phyloP scores from a whole-genome alignment of 768 basidiomycete genomes.

The Calvatia gigantea region DNA sequence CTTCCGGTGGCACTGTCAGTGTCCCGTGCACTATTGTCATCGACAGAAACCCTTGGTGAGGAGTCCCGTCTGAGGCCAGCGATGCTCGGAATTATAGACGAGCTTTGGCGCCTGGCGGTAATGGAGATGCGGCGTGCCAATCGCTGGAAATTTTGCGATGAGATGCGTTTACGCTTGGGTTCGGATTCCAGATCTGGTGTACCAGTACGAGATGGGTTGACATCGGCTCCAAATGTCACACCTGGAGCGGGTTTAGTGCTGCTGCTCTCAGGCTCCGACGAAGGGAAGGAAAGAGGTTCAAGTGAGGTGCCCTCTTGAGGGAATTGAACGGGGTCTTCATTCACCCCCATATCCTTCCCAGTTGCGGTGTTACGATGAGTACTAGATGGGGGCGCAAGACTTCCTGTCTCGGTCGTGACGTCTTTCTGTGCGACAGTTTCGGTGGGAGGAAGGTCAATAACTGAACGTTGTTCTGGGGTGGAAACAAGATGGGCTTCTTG shows the following conservation, averaged over 20 bases:
- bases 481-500: neutral
- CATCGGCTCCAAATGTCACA: conserved; percentile 65
- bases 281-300: conserved; percentile 20
- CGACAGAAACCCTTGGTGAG: conserved; percentile 41
- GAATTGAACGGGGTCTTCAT: conserved; percentile 2
- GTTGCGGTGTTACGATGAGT: neutral
- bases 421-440: conserved; percentile 9
- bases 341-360: neutral
- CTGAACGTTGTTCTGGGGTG: conserved; percentile 9
- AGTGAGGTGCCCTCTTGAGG: neutral
- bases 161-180: conserved; percentile 75
- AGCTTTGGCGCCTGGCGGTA: conserved; percentile 53
- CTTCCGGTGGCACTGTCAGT: conserved; percentile 58
- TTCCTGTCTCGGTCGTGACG: neutral
- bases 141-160: conserved; percentile 84
- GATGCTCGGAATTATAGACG: conserved; percentile 40
- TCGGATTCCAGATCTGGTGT: conserved; percentile 74
- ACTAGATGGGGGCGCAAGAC: neutral
- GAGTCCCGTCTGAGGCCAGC: conserved; percentile 53
- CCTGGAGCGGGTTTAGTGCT: conserved; percentile 23
- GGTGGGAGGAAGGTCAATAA: conserved; percentile 8
- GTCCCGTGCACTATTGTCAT: conserved; percentile 40
- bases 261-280: conserved; percentile 21
- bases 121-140: conserved; percentile 73
- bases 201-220: conserved; percentile 63